Percentiles rank a stretch among this genome's conserved stretches.
Conservation (phyloP, 768 basidiomycete species). For the Boletellus ananiceps region DNA sequence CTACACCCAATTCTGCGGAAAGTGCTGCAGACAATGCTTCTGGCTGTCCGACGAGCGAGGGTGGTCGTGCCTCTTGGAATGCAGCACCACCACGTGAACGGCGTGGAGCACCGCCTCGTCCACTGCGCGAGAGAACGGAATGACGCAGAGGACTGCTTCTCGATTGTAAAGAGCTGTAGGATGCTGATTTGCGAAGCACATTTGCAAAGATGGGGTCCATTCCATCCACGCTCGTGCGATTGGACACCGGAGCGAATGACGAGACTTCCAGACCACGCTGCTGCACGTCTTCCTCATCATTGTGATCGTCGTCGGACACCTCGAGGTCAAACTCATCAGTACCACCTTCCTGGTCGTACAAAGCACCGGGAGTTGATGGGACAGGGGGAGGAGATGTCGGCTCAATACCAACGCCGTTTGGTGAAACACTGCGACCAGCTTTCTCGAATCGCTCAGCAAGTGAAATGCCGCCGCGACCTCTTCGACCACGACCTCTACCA, state of each 20-base stretch:
- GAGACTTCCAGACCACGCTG: constrained; percentile 30
- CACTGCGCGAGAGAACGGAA: constrained; percentile 47
- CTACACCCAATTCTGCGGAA: constrained; percentile 57
- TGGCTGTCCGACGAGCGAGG: constrained; percentile 66
- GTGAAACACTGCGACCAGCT: constrained; percentile 50
- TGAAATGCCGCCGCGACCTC: constrained; percentile 50
- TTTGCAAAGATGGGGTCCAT: constrained; percentile 87
- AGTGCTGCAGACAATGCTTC: constrained; percentile 71
- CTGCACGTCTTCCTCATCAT: constrained; percentile 25
- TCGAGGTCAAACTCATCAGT: constrained; percentile 21
- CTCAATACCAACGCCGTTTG: constrained; percentile 33
- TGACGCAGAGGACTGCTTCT: constrained; percentile 59
- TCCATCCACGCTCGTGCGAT: constrained; percentile 72
- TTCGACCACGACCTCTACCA: constrained; percentile 39
- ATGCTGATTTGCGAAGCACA: constrained; percentile 56
- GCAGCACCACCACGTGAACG: constrained; percentile 62
- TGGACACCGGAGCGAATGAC: constrained; percentile 42
- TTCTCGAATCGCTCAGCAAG: constrained; percentile 61
- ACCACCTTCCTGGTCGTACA: constrained; percentile 19
- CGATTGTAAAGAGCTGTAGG: constrained; percentile 39
- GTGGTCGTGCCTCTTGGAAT: constrained; percentile 64
- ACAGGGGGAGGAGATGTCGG: constrained; percentile 28
- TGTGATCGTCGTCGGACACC: constrained; percentile 19
- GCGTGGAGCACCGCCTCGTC: constrained; percentile 48
- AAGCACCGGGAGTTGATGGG: constrained; percentile 32